phyloP scores from a whole-genome alignment of 495 filamentous ascomycete species.

The Letharia columbiana region DNA sequence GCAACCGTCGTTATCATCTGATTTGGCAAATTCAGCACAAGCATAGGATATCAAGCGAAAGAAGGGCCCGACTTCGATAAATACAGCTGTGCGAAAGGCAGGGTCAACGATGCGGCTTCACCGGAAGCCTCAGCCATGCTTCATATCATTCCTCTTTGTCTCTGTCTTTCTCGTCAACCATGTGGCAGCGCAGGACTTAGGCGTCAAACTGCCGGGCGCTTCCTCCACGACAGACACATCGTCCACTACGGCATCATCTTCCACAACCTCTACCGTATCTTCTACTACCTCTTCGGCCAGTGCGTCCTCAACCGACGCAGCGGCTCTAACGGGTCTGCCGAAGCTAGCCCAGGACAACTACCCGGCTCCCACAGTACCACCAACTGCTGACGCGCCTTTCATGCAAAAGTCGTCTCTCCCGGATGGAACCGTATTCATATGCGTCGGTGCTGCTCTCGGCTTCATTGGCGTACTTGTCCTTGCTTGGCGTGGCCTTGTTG shows the following conservation, averaged over 20 bases:
- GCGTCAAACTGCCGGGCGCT: conserved; percentile 17
- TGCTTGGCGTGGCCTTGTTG: conserved; percentile 80
- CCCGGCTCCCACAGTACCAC: conserved; percentile 63
- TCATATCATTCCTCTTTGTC: conserved; percentile 20
- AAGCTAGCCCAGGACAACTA: conserved; percentile 37
- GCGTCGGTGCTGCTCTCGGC: conserved; percentile 78
- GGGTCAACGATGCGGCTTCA: conserved; percentile 22
- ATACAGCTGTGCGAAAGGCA: background rate
- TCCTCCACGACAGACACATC: conserved; percentile 5
- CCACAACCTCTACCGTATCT: conserved; percentile 1
- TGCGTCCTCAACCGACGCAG: conserved; percentile 19
- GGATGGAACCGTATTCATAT: conserved; percentile 94
- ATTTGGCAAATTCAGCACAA: background rate
- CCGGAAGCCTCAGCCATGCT: conserved; percentile 13
- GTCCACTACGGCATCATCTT: conserved; percentile 8
- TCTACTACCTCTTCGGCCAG: conserved; percentile 13
- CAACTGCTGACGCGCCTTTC: conserved; percentile 78
- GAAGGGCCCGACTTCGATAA: background rate
- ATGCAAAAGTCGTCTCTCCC: conserved; percentile 90
- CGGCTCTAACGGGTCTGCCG: conserved; percentile 26
- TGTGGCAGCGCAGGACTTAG: conserved; percentile 20
- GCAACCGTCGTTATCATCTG: background rate
- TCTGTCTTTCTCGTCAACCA: conserved; percentile 22
- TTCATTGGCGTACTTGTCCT: conserved; percentile 72
- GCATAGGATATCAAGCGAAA: background rate